Evolutionary conservation across 345 rosid species (phyloP).

Genomic region (Gossypium australe): DNA sequence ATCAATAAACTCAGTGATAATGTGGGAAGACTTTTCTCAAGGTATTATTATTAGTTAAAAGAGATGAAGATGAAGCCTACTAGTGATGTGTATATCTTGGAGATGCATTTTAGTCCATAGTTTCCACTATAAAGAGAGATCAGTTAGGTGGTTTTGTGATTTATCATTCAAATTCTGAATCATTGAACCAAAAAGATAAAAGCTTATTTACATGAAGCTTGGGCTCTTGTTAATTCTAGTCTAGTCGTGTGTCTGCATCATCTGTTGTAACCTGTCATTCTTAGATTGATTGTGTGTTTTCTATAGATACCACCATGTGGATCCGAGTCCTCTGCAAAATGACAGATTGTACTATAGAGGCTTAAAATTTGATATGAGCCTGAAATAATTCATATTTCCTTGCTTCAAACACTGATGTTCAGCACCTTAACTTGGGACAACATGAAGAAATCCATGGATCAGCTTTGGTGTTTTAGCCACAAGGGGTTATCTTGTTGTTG

Average conservation of each 20-base stretch:
- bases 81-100: conserved; percentile 31
- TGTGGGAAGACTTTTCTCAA: conserved; percentile 10
- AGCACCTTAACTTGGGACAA: no score
- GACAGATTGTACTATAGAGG: conserved; percentile 4
- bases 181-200: conserved; percentile 20
- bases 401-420: conserved; percentile 7
- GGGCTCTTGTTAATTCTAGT: conserved; percentile 5
- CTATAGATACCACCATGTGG: conserved; percentile 11
- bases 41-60: conserved; percentile 14
- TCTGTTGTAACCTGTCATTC: neutral
- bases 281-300: conserved; percentile 12
- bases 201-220: conserved; percentile 26
- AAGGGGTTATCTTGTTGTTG: neutral
- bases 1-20: conserved; percentile 22
- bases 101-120: conserved; percentile 22
- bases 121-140: conserved; percentile 18
- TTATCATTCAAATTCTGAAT: conserved; percentile 26
- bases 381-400: conserved; percentile 17
- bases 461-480: no score
- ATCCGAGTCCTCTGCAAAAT: conserved; percentile 6
- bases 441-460: no score
- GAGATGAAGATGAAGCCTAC: conserved; percentile 9
- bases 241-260: neutral
- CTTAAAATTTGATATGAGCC: conserved; percentile 18
- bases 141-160: conserved; percentile 26